Conservation (phyloP, 2,329 filamentous ascomycete species). For the Penicillium aurantiogriseum region DNA sequence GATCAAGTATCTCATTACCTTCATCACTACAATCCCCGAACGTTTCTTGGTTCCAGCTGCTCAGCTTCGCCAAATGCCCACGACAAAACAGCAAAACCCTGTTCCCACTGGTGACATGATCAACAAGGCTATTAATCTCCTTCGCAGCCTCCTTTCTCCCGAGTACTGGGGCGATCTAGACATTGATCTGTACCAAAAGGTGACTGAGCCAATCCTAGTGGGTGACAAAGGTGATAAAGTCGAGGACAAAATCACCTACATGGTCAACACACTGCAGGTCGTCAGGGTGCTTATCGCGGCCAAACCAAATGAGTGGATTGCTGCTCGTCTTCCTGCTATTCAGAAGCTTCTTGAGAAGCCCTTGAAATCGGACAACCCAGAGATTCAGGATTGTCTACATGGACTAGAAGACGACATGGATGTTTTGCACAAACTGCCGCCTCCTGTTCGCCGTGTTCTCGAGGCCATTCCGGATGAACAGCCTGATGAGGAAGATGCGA, state of each 20-base stretch:
- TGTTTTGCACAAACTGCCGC: constrained; percentile 67
- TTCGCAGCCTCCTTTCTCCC: constrained; percentile 81
- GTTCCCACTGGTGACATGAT: constrained; percentile 71
- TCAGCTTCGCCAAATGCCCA: constrained; percentile 58
- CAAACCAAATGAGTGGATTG: constrained; percentile 87
- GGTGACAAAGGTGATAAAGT: constrained; percentile 79
- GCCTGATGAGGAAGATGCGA: constrained; percentile 78
- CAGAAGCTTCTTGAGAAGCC: constrained; percentile 90
- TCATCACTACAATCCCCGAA: constrained; percentile 87
- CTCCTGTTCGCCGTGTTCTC: constrained; percentile 77
- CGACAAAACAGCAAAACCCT: constrained; percentile 50
- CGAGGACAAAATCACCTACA: constrained; percentile 79
- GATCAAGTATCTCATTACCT: constrained; percentile 92
- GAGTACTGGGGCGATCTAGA: constrained; percentile 91
- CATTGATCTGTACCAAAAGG: constrained; percentile 84
- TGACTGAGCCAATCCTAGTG: constrained; percentile 79
- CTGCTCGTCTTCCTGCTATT: constrained; percentile 70
- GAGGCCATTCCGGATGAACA: constrained; percentile 81
- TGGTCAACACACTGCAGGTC: constrained; percentile 92
- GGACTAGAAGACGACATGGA: constrained; percentile 67
- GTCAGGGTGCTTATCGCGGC: constrained; percentile 84
- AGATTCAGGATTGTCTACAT: constrained; percentile 91
- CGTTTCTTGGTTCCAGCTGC: constrained; percentile 74
- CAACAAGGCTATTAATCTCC: constrained; percentile 76
- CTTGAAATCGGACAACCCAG: constrained; percentile 80